A percentile compares a stretch with the other conserved stretches of the same genome.
phyloP scores from a whole-genome alignment of 176 grass and related monocot species.

The Cocos nucifera region DNA sequence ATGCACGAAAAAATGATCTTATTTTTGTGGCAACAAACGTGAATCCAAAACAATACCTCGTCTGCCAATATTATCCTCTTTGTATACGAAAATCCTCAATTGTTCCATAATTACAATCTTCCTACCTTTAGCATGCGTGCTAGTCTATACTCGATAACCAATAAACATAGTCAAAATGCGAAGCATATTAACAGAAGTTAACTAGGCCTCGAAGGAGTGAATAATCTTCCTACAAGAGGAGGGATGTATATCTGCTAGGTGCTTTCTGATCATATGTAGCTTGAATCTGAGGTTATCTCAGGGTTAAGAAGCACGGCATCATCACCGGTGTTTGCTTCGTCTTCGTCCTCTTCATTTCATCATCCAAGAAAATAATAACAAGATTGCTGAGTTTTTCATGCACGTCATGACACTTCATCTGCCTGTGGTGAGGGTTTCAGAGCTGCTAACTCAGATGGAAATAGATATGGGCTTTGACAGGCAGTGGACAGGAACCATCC shows the following conservation, averaged over 20 bases:
- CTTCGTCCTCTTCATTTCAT: constrained; percentile 25
- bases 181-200: too few relatives aligned
- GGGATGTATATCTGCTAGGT: constrained; percentile 89
- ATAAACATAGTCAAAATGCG: too few relatives aligned
- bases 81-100: too few relatives aligned
- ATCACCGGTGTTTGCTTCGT: constrained; percentile 34
- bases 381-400: constrained; percentile 87
- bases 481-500: constrained; percentile 37
- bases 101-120: too few relatives aligned
- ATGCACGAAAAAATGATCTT: too few relatives aligned
- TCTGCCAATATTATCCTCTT: too few relatives aligned
- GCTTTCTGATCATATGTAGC: constrained; percentile 62
- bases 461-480: constrained; percentile 64
- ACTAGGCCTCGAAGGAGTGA: too few relatives aligned
- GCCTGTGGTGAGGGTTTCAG: constrained; percentile 87
- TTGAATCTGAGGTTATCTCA: constrained; percentile 83
- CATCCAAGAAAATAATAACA: constrained; percentile 90
- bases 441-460: constrained; percentile 59
- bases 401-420: constrained; percentile 43
- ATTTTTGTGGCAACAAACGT: too few relatives aligned
- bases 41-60: too few relatives aligned
- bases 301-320: constrained; percentile 22
- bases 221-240: too few relatives aligned
- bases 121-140: too few relatives aligned
- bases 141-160: too few relatives aligned